Percentiles rank a stretch among this genome's conserved stretches.
Evolutionary conservation across 2,329 filamentous ascomycete genomes (phyloP).

Genomic region (Fusarium bulbicola): DNA sequence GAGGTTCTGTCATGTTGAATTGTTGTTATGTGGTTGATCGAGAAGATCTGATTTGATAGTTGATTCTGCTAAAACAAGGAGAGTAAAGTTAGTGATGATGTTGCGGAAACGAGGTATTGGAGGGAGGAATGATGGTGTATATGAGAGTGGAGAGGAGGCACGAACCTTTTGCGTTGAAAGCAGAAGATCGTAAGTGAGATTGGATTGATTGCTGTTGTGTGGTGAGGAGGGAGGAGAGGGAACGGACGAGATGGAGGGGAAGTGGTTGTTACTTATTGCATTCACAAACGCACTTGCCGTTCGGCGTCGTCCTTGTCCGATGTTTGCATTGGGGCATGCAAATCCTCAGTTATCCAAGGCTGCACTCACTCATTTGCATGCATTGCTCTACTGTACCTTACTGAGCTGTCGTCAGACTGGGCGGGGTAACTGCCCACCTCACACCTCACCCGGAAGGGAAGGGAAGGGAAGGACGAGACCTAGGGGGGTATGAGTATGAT

Average conservation of each 20-base stretch:
- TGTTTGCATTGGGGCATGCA: conserved; percentile 13
- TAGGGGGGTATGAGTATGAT: conserved; percentile 23
- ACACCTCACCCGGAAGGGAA: conserved; percentile 26
- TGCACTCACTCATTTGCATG: not conserved
- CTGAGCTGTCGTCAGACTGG: conserved; percentile 55
- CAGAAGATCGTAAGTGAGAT: conserved; percentile 34
- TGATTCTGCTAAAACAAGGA: conserved; percentile 22
- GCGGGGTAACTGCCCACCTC: conserved; percentile 51
- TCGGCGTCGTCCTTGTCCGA: conserved; percentile 28
- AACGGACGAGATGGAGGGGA: conserved; percentile 40
- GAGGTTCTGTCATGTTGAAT: conserved; percentile 58
- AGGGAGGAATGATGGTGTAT: not conserved
- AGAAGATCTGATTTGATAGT: conserved; percentile 28
- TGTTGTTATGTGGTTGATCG: conserved; percentile 36
- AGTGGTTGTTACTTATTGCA: conserved; percentile 50
- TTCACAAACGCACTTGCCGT: conserved; percentile 26
- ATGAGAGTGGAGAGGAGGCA: not conserved
- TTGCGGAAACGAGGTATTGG: not conserved
- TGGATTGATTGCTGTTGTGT: conserved; percentile 33
- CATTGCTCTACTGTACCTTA: conserved; percentile 18
- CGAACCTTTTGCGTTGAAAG: conserved; percentile 39
- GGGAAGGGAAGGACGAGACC: conserved; percentile 18
- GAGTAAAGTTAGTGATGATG: conserved; percentile 15
- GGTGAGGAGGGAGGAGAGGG: conserved; percentile 41
- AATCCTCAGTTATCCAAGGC: conserved; percentile 32